Evolutionary conservation across 495 filamentous ascomycete species (phyloP).

Genomic region (Daldinia concentrica): DNA sequence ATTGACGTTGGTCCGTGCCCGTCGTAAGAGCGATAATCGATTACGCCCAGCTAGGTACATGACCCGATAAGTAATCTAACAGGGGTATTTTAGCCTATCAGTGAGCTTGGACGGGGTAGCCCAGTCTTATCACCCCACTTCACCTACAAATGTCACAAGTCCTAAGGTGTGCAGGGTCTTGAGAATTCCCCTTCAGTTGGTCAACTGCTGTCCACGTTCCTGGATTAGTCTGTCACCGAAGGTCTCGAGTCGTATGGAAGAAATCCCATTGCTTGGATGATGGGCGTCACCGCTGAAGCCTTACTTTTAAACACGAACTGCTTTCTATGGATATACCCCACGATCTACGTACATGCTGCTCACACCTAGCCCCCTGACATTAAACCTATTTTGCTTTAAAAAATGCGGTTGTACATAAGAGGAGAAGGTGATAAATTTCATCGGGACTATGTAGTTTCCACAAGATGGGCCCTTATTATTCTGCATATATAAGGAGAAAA

Average conservation of each 20-base stretch:
- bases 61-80: conserved; percentile 21
- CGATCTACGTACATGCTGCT: conserved; percentile 8
- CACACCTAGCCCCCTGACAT: conserved; percentile 1
- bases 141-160: conserved; percentile 1
- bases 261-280: conserved; percentile 27
- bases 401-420: background rate
- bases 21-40: conserved; percentile 37
- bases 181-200: conserved; percentile 20
- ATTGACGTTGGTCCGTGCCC: conserved; percentile 33
- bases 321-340: conserved; percentile 2
- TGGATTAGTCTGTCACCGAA: conserved; percentile 18
- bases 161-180: conserved; percentile 11
- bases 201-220: conserved; percentile 30
- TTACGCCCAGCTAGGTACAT: conserved; percentile 20
- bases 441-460: background rate
- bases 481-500: conserved; percentile 3
- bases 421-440: background rate
- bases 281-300: conserved; percentile 31
- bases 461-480: background rate
- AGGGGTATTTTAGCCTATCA: conserved; percentile 27
- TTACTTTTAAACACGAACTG: conserved; percentile 15
- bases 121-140: conserved; percentile 18
- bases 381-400: background rate
- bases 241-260: conserved; percentile 14
- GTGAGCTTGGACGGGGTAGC: background rate